phyloP scores from a whole-genome alignment of 2,329 filamentous ascomycete genomes.

The Penicillium sp. region DNA sequence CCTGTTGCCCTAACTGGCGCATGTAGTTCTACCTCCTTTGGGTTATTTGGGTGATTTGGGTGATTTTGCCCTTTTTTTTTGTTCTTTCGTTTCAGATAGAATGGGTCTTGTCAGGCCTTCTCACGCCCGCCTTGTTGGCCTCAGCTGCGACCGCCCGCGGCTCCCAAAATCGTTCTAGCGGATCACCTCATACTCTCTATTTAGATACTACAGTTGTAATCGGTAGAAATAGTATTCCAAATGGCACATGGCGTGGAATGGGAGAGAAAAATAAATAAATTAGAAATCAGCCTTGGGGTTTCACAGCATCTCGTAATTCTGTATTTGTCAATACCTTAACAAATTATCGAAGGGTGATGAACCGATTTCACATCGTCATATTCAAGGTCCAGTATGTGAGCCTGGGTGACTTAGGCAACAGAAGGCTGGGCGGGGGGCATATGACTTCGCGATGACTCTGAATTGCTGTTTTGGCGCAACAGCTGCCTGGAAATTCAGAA shows the following conservation, averaged over 20 bases:
- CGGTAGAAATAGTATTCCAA: background rate
- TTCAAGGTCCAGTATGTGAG: background rate
- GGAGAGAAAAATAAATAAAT: conserved; percentile 1
- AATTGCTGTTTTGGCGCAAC: conserved; percentile 11
- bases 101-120: background rate
- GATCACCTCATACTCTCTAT: background rate
- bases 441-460: conserved; percentile 15
- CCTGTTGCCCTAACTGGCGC: background rate
- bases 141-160: conserved; percentile 10
- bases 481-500: conserved; percentile 13
- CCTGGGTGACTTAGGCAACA: conserved; percentile 21
- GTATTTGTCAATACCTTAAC: background rate
- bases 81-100: no score
- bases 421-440: conserved; percentile 11
- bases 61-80: no score
- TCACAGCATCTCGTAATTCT: conserved; percentile 5
- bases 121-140: background rate
- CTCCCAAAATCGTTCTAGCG: background rate
- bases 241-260: background rate
- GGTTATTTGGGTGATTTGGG: no score
- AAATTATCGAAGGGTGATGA: background rate
- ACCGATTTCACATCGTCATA: background rate
- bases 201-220: conserved; percentile 4
- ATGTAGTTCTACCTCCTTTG: background rate
- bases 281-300: conserved; percentile 9